These are phyloP conservation scores for Aspergillus homomorphus DNA, from an alignment of 495 filamentous ascomycete species.

Conservation along the genomic window DNA sequence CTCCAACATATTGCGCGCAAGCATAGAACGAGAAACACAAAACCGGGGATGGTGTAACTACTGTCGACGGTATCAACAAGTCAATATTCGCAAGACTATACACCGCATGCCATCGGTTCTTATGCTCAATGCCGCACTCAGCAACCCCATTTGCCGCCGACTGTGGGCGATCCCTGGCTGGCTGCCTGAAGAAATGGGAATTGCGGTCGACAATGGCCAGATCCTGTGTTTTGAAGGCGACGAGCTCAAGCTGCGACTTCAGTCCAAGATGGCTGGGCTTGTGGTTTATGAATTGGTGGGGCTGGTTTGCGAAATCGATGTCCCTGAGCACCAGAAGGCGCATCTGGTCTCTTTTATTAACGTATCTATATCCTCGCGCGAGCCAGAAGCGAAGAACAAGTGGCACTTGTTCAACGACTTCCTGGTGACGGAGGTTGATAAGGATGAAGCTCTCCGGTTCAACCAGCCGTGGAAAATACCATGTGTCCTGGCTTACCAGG, in stretches of 20 bases:
- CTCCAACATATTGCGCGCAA: conserved; percentile 78
- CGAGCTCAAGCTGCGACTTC: conserved; percentile 55
- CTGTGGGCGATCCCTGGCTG: conserved; percentile 85
- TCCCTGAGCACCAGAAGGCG: conserved; percentile 74
- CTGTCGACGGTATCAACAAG: conserved; percentile 80
- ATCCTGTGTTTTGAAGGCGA: conserved; percentile 90
- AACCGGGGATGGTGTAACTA: conserved; percentile 86
- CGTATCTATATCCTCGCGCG: conserved; percentile 67
- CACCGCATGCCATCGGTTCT: conserved; percentile 76
- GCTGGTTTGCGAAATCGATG: conserved; percentile 82
- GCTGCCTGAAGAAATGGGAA: conserved; percentile 88
- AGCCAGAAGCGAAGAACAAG: conserved; percentile 51
- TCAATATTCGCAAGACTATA: conserved; percentile 75
- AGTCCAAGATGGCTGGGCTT: conserved; percentile 64
- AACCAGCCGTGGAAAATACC: conserved; percentile 88
- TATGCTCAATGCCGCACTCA: conserved; percentile 77
- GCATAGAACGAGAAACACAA: conserved; percentile 78
- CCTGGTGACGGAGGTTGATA: conserved; percentile 72
- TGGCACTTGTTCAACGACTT: conserved; percentile 99
- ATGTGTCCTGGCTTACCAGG: conserved; percentile 79
- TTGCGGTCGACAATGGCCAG: conserved; percentile 76
- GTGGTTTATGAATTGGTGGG: conserved; percentile 91
- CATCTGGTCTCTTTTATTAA: conserved; percentile 92
- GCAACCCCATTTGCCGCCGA: conserved; percentile 64
- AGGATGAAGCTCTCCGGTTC: conserved; percentile 82